Percentiles rank a stretch among this genome's conserved stretches.
phyloP scores from a whole-genome alignment of 2,329 filamentous ascomycete species.

The Pseudogymnoascus sp. region DNA sequence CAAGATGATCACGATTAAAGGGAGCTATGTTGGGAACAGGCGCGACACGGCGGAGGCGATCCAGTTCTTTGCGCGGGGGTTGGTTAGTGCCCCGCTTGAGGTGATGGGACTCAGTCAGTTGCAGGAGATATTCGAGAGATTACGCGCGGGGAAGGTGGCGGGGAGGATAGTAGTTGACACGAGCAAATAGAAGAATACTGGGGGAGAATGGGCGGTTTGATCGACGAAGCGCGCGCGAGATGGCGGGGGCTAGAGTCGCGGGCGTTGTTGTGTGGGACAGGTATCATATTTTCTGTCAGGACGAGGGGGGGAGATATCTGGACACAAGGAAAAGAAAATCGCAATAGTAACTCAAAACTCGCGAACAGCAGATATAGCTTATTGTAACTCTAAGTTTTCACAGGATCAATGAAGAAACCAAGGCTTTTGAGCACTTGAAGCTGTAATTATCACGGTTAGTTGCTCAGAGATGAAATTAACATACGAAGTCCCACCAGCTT shows the following conservation, averaged over 20 bases:
- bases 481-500: background rate
- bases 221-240: background rate
- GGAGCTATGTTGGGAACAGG: constrained; percentile 88
- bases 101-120: constrained; percentile 72
- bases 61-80: constrained; percentile 76
- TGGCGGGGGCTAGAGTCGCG: background rate
- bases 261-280: background rate
- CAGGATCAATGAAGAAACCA: background rate
- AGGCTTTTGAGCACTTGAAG: background rate
- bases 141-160: constrained; percentile 63
- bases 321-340: background rate
- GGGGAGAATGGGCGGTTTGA: background rate
- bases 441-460: background rate
- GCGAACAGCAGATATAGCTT: background rate
- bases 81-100: constrained; percentile 86
- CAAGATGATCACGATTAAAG: constrained; percentile 86
- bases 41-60: constrained; percentile 81
- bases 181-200: constrained; percentile 42
- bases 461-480: background rate
- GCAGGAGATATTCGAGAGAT: constrained; percentile 69
- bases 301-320: background rate
- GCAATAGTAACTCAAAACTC: background rate
- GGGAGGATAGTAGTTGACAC: constrained; percentile 75
- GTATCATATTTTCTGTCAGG: background rate
- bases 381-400: background rate